phyloP scores from a whole-genome alignment of 305 asterid species.

The Fraxinus platypoda region DNA sequence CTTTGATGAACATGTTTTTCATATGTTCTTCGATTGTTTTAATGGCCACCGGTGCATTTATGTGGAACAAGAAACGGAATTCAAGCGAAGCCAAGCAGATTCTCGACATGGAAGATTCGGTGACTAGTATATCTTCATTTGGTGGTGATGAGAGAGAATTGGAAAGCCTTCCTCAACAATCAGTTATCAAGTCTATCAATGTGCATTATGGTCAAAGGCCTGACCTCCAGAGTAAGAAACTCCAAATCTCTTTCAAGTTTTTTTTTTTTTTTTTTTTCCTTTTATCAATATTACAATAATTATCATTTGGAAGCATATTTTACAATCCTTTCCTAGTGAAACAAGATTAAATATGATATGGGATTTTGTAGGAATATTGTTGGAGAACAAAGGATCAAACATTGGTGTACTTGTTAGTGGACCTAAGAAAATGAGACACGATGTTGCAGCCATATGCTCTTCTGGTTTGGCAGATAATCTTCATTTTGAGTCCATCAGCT shows the following conservation, averaged over 20 bases:
- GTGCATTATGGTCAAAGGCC: slow-evolving; percentile 65
- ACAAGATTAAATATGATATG: not conserved
- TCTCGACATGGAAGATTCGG: slow-evolving; percentile 37
- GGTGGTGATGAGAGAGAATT: slow-evolving; percentile 45
- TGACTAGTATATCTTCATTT: slow-evolving; percentile 22
- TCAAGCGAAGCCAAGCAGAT: slow-evolving; percentile 42
- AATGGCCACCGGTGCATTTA: slow-evolving; percentile 47
- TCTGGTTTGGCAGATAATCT: slow-evolving; percentile 59
- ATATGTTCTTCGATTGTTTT: slow-evolving; percentile 45
- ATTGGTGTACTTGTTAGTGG: slow-evolving; percentile 78
- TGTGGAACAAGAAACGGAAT: slow-evolving; percentile 62
- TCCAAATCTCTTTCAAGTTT: not conserved
- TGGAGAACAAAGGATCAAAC: slow-evolving; percentile 64
- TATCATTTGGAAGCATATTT: not conserved
- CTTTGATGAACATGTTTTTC: slow-evolving; percentile 53
- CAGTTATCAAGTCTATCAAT: slow-evolving; percentile 42
- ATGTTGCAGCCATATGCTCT: slow-evolving; percentile 79
- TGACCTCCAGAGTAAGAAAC: slow-evolving; percentile 48
- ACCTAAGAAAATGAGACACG: slow-evolving; percentile 74
- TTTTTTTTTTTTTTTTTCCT: not conserved
- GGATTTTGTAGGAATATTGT: slow-evolving; percentile 45
- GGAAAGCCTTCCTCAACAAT: slow-evolving; percentile 59
- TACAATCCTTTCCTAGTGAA: not conserved
- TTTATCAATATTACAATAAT: not conserved
- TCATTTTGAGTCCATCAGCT: slow-evolving; percentile 77